These are phyloP conservation scores for Porcisia deanei DNA, from an alignment of 208 protist genomes.

Conservation along the genomic window DNA sequence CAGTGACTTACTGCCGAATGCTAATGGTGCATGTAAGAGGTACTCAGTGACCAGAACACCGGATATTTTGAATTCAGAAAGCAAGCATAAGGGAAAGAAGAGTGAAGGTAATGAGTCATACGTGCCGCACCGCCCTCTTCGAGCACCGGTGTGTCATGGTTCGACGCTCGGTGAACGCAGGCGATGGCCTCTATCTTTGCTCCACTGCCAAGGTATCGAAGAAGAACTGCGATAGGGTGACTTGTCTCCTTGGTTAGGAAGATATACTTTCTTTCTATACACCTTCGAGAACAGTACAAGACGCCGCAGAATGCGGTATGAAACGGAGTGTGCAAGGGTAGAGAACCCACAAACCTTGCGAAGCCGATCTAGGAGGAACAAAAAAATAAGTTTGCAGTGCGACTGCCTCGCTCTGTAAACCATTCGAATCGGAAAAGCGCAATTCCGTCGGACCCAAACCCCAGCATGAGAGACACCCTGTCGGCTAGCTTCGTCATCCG, in stretches of 20 bases:
- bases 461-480: conserved; percentile 35
- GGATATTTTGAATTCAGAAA: background rate
- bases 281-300: conserved; percentile 3
- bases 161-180: background rate
- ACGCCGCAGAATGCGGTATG: background rate
- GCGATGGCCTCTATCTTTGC: background rate
- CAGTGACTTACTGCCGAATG: background rate
- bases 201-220: background rate
- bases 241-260: background rate
- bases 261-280: background rate
- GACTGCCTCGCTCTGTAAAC: conserved; percentile 27
- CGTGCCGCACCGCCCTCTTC: background rate
- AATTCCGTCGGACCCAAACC: conserved; percentile 48
- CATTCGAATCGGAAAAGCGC: conserved; percentile 57
- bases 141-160: background rate
- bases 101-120: background rate
- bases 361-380: conserved; percentile 34
- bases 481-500: conserved; percentile 16
- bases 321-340: background rate
- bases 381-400: conserved; percentile 57
- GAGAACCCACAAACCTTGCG: background rate
- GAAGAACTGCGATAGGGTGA: background rate
- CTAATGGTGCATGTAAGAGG: background rate
- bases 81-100: background rate
- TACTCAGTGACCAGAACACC: background rate